Evolutionary conservation across 345 rosid genomes (phyloP).

Genomic region (Hypericum perforatum): DNA sequence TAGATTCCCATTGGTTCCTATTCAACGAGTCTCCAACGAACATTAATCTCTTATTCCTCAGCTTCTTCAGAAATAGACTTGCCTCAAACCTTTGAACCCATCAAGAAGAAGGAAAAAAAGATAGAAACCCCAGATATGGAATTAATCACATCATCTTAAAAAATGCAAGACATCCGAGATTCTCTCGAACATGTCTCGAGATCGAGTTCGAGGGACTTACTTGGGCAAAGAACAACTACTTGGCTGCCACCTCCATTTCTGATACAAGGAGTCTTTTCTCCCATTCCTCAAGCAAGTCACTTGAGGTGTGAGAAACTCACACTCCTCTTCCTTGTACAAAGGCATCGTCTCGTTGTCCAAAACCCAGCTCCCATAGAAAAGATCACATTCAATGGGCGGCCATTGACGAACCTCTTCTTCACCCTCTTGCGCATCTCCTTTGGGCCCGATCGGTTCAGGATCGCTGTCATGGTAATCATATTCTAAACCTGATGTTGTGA

Average conservation of each 20-base stretch:
- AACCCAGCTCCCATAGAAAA: conserved; percentile 81
- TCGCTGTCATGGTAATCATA: no score
- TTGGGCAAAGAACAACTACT: conserved; percentile 73
- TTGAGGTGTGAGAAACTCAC: conserved; percentile 72
- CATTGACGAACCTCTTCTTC: conserved; percentile 27
- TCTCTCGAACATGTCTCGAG: no score
- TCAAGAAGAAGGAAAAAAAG: neutral
- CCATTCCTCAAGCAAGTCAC: conserved; percentile 91
- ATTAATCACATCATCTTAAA: neutral
- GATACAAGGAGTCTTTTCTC: conserved; percentile 68
- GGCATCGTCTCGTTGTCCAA: conserved; percentile 55
- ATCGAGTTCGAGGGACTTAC: conserved; percentile 17
- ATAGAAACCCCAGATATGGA: conserved; percentile 3
- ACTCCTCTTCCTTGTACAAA: conserved; percentile 68
- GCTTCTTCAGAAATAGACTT: conserved; percentile 56
- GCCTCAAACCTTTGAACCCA: conserved; percentile 49
- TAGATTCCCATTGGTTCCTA: conserved; percentile 97
- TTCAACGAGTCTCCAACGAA: conserved; percentile 95
- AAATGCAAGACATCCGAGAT: neutral
- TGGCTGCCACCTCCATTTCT: conserved; percentile 98
- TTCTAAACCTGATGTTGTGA: no score
- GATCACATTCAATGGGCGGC: conserved; percentile 77
- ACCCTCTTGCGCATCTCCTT: conserved; percentile 15
- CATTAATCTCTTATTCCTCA: conserved; percentile 92
- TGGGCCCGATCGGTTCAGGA: no score